Base-by-base conservation (phyloP, 2,329 filamentous ascomycete genomes). In the Fragosphaeria purpurea region DNA sequence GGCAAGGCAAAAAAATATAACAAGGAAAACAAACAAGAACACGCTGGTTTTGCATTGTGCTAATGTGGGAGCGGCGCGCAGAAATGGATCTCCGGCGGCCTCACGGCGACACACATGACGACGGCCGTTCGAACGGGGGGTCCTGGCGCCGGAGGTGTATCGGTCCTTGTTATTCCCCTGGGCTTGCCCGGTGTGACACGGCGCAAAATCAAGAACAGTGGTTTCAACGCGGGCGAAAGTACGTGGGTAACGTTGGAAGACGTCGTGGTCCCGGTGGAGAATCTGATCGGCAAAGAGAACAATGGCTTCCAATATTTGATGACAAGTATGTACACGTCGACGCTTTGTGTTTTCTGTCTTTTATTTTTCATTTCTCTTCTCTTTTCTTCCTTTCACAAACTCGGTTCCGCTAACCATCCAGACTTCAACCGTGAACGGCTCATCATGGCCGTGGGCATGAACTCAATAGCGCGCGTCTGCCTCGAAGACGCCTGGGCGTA, bases 31-130 rank as follows among this genome's bases (percentile, higher is more conserved):
- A 22, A 22, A 22, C 22, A 22, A 22, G 22, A 22, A 22, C 22
- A 22, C 22, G 22, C 22, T 22, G 22, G 22, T 22, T 22, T 22
- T 22, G 22, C 22, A 22, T 22, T 22, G 22, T 22, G 22, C 22
- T 22, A 22, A 22, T 22, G 22, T 22, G 22, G 22, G 22, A 22
- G 22, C 22, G 22, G 22, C 22, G 22, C 11, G 35, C 34, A 53
- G 69, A 83, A 83, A 61, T 83, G 80, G 79, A 84, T 85, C 56
- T 83, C 82, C 1, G 79, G 79, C 44, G 76, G 70, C 11, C 72
- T 77, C 1, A 80, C 72, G 70, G 76, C 80, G 10, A 73, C 79
- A 46, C 79, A 80, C 60, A 75, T 77, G 62, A 81, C 80, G 0
- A 78, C 80, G 10, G 81, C 80, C 2, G 79, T 82, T 5, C 70